Conservation (phyloP, 169 alveolate species). For the Plasmodium chabaudi region DNA sequence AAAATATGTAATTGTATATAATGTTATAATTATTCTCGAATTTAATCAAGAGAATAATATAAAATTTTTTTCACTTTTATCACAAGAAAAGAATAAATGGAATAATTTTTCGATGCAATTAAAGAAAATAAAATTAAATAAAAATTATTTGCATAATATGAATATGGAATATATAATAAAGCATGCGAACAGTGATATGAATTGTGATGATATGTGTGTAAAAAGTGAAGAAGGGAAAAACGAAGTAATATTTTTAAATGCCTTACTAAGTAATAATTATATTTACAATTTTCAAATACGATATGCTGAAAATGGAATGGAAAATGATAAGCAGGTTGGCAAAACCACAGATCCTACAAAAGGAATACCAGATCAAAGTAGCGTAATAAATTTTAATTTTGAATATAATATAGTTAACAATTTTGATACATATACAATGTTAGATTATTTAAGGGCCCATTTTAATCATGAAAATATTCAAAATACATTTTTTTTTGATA, state of each 20-base stretch:
- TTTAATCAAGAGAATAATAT: slow-evolving; percentile 29
- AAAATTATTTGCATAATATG: slow-evolving; percentile 29
- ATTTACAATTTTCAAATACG: slow-evolving; percentile 20
- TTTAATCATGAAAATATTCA: slow-evolving; percentile 29
- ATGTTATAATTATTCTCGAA: slow-evolving; percentile 30
- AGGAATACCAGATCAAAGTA: not conserved
- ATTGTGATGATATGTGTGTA: slow-evolving; percentile 14
- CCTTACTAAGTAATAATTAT: slow-evolving; percentile 25
- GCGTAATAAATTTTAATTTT: slow-evolving; percentile 6
- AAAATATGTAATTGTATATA: slow-evolving; percentile 4
- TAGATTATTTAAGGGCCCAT: slow-evolving; percentile 13
- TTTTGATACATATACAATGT: not conserved
- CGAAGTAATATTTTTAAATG: slow-evolving; percentile 12
- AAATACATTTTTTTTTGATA: slow-evolving; percentile 22
- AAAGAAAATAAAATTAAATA: slow-evolving; percentile 15
- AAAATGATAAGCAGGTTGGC: not conserved
- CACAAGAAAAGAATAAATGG: slow-evolving; percentile 5
- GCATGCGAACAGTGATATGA: not conserved
- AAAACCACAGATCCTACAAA: not conserved
- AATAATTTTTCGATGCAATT: slow-evolving; percentile 37
- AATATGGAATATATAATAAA: slow-evolving; percentile 14
- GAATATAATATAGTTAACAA: slow-evolving; percentile 32
- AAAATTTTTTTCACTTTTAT: slow-evolving; percentile 38
- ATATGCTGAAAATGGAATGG: not conserved
- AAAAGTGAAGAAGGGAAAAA: slow-evolving; percentile 20